Evolutionary conservation across 805 yeast species (phyloP).

Genomic region (Hanseniaspora nectarophila): DNA sequence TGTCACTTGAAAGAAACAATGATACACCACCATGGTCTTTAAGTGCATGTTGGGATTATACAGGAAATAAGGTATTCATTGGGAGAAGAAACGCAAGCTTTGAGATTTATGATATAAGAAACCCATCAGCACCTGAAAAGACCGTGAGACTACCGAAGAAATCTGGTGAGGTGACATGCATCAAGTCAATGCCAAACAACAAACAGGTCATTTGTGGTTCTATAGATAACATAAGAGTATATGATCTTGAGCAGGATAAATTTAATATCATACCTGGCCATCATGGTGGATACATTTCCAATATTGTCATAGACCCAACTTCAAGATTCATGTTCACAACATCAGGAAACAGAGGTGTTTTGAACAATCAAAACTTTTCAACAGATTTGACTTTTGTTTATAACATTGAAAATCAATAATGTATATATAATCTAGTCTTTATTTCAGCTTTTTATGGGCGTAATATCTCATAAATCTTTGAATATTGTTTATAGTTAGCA

Average conservation of each 20-base stretch:
- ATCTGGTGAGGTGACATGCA: conserved; percentile 81
- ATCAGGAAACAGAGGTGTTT: conserved; percentile 74
- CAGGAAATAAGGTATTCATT: conserved; percentile 66
- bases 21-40: conserved; percentile 90
- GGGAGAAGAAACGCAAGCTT: conserved; percentile 86
- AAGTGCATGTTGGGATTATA: conserved; percentile 75
- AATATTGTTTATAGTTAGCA: not conserved
- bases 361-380: conserved; percentile 62
- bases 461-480: not conserved
- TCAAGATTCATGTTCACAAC: conserved; percentile 81
- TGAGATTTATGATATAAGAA: conserved; percentile 58
- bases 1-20: conserved; percentile 43
- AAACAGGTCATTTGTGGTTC: conserved; percentile 79
- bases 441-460: not conserved
- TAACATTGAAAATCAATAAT: conserved; percentile 41
- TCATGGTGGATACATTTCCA: conserved; percentile 80
- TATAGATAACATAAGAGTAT: conserved; percentile 75
- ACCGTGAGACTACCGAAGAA: conserved; percentile 66
- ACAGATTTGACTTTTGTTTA: conserved; percentile 75
- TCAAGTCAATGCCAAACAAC: conserved; percentile 68
- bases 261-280: conserved; percentile 91
- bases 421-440: conserved; percentile 19
- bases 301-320: conserved; percentile 70
- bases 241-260: conserved; percentile 42
- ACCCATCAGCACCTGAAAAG: conserved; percentile 45